phyloP scores from a whole-genome alignment of 768 basidiomycete genomes.

The Kwoniella mangroviensis region DNA sequence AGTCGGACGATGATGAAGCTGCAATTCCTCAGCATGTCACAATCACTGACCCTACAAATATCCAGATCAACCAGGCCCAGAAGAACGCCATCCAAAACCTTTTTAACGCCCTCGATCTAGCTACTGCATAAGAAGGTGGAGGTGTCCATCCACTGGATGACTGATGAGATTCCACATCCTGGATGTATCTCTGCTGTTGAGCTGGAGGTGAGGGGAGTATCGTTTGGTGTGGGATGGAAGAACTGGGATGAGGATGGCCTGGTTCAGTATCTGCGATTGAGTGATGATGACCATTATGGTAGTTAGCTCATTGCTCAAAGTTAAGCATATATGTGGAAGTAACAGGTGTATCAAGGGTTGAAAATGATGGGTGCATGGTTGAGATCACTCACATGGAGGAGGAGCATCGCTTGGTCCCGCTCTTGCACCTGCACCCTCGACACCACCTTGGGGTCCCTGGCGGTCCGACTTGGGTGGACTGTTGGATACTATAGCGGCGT shows the following conservation, averaged over 20 bases:
- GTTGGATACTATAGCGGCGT: conserved; percentile 21
- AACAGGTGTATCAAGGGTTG: too few relatives aligned
- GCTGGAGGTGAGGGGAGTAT: conserved; percentile 10
- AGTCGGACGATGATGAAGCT: too few relatives aligned
- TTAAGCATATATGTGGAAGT: too few relatives aligned
- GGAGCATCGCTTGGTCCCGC: conserved; percentile 26
- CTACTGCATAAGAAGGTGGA: conserved; percentile 36
- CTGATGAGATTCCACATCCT: background rate
- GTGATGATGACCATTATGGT: background rate
- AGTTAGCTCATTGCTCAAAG: too few relatives aligned
- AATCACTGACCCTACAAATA: conserved; percentile 46
- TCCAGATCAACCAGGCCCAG: conserved; percentile 53
- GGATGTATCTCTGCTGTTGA: background rate
- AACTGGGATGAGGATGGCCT: background rate
- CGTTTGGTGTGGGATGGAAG: conserved; percentile 15
- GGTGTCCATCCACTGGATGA: conserved; percentile 39
- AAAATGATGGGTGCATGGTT: background rate
- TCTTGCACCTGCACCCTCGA: background rate
- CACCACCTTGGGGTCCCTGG: background rate
- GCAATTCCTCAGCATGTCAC: too few relatives aligned
- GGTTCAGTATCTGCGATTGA: conserved; percentile 5
- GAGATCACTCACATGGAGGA: conserved; percentile 24
- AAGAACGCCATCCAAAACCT: conserved; percentile 51
- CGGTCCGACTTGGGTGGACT: background rate
- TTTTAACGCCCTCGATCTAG: conserved; percentile 40